Percentiles rank a stretch among this genome's conserved stretches.
Conservation (phyloP, 2,329 filamentous ascomycete genomes). For the Clonostachys byssicola region DNA sequence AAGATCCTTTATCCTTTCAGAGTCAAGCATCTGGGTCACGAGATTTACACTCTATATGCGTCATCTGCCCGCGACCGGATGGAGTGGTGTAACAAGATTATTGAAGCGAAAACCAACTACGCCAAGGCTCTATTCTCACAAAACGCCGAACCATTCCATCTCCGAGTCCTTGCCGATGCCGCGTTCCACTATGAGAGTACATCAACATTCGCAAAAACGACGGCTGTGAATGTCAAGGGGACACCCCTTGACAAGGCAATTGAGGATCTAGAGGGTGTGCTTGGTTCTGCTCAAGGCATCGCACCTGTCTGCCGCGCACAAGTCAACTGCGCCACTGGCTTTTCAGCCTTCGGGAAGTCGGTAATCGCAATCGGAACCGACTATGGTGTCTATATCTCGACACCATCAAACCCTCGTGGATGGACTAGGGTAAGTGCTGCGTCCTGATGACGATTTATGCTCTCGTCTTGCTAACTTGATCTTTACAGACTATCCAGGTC, state of each 20-base stretch:
- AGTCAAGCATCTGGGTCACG: constrained; percentile 91
- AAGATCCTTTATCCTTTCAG: constrained; percentile 91
- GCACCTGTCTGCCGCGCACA: constrained; percentile 76
- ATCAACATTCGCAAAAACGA: constrained; percentile 53
- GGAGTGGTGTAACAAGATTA: constrained; percentile 92
- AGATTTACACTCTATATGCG: constrained; percentile 88
- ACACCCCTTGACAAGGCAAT: constrained; percentile 92
- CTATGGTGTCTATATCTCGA: constrained; percentile 86
- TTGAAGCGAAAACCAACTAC: constrained; percentile 91
- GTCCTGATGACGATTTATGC: background rate
- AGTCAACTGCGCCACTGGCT: constrained; percentile 91
- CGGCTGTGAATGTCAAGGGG: constrained; percentile 74
- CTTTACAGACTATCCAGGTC: constrained; percentile 66
- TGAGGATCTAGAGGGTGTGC: constrained; percentile 76
- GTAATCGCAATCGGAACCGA: constrained; percentile 96
- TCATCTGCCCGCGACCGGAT: constrained; percentile 68
- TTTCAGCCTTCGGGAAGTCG: constrained; percentile 76
- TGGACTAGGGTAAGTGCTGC: constrained; percentile 72
- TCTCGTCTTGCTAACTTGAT: background rate
- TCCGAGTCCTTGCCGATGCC: constrained; percentile 88
- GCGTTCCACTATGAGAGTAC: constrained; percentile 77
- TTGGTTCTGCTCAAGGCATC: constrained; percentile 67
- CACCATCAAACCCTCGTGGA: constrained; percentile 82
- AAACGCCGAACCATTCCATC: constrained; percentile 90
- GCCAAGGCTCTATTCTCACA: constrained; percentile 85